Evolutionary conservation across 768 basidiomycete genomes (phyloP), one percentile per base, ranked within the genome.

Genomic region (Boletus reticulatus): DNA sequence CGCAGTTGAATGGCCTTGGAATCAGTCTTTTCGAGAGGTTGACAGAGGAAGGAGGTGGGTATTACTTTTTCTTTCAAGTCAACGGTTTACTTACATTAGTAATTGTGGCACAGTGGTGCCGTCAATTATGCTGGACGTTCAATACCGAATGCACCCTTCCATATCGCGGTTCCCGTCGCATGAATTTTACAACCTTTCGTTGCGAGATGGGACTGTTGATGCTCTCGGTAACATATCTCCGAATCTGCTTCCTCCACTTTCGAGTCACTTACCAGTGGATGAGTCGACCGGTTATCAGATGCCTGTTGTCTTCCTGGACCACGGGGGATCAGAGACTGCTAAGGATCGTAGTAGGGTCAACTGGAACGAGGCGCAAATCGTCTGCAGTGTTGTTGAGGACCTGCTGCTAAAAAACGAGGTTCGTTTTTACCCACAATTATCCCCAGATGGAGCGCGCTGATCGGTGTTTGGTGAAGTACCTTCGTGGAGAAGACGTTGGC

Each of bases 121-220:
- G 11, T 88, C 90, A 6, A 83, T 94, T 58, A 94, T 95, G 88
- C 83, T 98, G 54, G 88, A 96, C 66, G 80, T 84, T n/a, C 94
- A 98, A 72, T 98, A 97, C 64, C 86, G 94, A 36, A 98, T 98
- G 94, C 93, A 95, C 63, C 95, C 94, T 13, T 76, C 77, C 37
- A 94, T 98, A 62, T 92, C 94, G 2, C 78, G 78, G 20, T 98
- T 98, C 75, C 93, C 95, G 11, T 85, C 89, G 37, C 68, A 76
- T 27, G 87, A 92, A 56, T 97, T 97, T 69, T 98, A 98, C 74
- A 75, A 84, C 42, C 75, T 76, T 27, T 76, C 79, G 1, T 67
- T 97, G 44, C 77, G 76, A 41, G 88, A 96, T 67, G 93, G 93
- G 16, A 94, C 91, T 1, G 80, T 88, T 22, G 83, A 86, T 57